phyloP scores from a whole-genome alignment of 1,284 basidiomycete species.

The Amylostereum chailletii region DNA sequence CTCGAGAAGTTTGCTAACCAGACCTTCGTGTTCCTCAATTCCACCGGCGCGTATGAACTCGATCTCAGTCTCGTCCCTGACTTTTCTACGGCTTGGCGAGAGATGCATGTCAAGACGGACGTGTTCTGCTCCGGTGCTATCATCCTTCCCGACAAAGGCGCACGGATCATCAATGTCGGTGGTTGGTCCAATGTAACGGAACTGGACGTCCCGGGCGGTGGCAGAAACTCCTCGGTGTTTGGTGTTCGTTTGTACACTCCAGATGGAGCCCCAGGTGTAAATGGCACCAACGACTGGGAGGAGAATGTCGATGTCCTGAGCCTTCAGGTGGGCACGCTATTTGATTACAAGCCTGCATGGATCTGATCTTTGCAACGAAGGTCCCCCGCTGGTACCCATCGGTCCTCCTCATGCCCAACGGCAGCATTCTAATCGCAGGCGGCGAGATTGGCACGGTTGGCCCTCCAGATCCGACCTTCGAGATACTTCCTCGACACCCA shows the following conservation, averaged over 20 bases:
- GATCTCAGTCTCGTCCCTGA: constrained; percentile 49
- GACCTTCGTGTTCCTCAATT: constrained; percentile 46
- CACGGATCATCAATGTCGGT: constrained; percentile 60
- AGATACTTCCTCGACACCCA: constrained; percentile 40
- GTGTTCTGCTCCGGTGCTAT: constrained; percentile 72
- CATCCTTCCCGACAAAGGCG: constrained; percentile 64
- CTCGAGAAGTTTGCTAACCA: constrained; percentile 48
- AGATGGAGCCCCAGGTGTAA: constrained; percentile 48
- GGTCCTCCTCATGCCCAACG: constrained; percentile 56
- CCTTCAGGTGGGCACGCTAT: constrained; percentile 34
- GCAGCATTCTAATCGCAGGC: constrained; percentile 62
- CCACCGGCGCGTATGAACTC: constrained; percentile 71
- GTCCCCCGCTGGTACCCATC: constrained; percentile 67
- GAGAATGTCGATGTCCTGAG: constrained; percentile 42
- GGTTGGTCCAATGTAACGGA: constrained; percentile 36
- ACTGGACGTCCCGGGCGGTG: too few relatives aligned
- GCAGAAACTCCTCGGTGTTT: constrained; percentile 43
- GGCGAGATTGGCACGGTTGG: constrained; percentile 66
- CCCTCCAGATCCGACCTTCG: constrained; percentile 52
- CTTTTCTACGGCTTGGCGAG: constrained; percentile 53
- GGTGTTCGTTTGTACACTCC: constrained; percentile 62
- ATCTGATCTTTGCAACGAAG: constrained; percentile 21
- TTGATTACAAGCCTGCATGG: too few relatives aligned
- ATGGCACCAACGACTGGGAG: constrained; percentile 62
- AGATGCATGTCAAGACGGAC: constrained; percentile 65